These are phyloP conservation scores for Globisporangium alternatum DNA, from an alignment of 352 stramenopile genomes.

Conservation along the genomic window DNA sequence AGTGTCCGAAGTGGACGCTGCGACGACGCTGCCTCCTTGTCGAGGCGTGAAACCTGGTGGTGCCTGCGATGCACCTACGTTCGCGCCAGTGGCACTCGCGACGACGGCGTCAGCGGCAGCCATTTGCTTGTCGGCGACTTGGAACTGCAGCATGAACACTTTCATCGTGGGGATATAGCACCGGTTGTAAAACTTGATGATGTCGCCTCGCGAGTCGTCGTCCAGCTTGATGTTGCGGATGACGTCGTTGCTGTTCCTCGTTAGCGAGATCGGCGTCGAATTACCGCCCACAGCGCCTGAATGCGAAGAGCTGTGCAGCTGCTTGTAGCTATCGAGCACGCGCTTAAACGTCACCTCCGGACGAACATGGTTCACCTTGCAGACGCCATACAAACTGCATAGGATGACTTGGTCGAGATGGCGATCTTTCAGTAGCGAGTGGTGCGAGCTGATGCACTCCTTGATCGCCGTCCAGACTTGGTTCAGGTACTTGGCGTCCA, in stretches of 20 bases:
- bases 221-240: conserved; percentile 81
- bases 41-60: conserved; percentile 42
- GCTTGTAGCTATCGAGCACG: conserved; percentile 75
- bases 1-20: conserved; percentile 62
- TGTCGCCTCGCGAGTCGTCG: conserved; percentile 58
- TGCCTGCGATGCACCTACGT: conserved; percentile 13
- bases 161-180: conserved; percentile 86
- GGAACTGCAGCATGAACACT: conserved; percentile 83
- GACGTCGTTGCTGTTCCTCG: conserved; percentile 52
- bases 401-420: conserved; percentile 82
- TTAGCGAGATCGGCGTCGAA: conserved; percentile 29
- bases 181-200: conserved; percentile 90
- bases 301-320: conserved; percentile 43
- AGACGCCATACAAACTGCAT: conserved; percentile 83
- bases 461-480: conserved; percentile 87
- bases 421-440: conserved; percentile 62
- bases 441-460: conserved; percentile 66
- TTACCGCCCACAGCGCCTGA: conserved; percentile 16
- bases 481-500: conserved; percentile 76
- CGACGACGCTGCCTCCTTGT: conserved; percentile 36
- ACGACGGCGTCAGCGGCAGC: conserved; percentile 67
- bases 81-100: conserved; percentile 27
- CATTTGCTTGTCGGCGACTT: conserved; percentile 79
- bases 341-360: conserved; percentile 75
- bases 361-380: conserved; percentile 76